These are phyloP conservation scores for Melastoma malabathricum DNA, from an alignment of 345 rosid genomes.

Conservation along the genomic window DNA sequence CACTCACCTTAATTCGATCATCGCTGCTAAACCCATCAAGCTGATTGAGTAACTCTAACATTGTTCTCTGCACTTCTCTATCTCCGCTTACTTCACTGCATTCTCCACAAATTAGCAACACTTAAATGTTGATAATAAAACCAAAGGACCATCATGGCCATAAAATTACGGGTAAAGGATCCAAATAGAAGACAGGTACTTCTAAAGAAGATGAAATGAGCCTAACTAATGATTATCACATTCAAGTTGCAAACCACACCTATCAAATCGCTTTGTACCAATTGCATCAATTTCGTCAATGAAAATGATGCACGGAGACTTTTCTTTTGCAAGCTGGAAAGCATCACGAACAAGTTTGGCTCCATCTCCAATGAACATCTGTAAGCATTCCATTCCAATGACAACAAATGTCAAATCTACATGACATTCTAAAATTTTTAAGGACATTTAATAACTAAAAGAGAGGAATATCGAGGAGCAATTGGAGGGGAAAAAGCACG, in stretches of 20 bases:
- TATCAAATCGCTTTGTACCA: constrained; percentile 96
- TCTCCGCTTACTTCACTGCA: constrained; percentile 99
- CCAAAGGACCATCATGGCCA: too few relatives aligned
- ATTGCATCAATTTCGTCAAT: constrained; percentile 98
- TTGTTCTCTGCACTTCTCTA: constrained; percentile 97
- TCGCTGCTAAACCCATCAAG: constrained; percentile 99
- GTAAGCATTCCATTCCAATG: constrained; percentile 8
- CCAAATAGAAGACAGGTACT: too few relatives aligned
- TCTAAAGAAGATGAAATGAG: too few relatives aligned
- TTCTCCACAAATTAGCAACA: constrained; percentile 1
- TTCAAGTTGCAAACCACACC: constrained; percentile 24
- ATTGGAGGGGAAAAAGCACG: too few relatives aligned
- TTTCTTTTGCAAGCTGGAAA: constrained; percentile 96
- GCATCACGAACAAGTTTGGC: constrained; percentile 99
- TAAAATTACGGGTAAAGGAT: too few relatives aligned
- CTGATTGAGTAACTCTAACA: constrained; percentile 96
- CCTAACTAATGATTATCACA: too few relatives aligned
- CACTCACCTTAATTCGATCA: constrained; percentile 77
- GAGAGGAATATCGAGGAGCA: too few relatives aligned
- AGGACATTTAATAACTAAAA: background rate
- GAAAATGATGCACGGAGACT: constrained; percentile 98
- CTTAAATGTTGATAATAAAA: too few relatives aligned
- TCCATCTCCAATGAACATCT: constrained; percentile 99
- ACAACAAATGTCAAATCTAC: background rate
- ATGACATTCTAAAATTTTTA: background rate